A percentile compares a stretch with the other conserved stretches of the same genome.
phyloP scores from a whole-genome alignment of 306 rosid species.

The Delonix regia region DNA sequence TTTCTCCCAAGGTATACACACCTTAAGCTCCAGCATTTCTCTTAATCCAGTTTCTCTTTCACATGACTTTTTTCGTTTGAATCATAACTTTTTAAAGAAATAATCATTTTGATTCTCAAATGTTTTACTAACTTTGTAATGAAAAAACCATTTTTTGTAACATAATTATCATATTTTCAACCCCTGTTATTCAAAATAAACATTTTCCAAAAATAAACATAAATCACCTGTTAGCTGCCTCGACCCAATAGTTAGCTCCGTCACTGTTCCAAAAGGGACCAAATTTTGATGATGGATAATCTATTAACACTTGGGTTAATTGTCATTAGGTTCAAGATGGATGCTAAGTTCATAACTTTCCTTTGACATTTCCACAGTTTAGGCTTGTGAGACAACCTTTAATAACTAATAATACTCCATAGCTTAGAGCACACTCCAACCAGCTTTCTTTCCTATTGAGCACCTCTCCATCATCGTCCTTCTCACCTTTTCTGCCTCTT shows the following conservation, averaged over 20 bases:
- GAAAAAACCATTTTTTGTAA: not conserved
- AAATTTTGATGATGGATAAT: slow-evolving; percentile 20
- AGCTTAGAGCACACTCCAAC: slow-evolving; percentile 59
- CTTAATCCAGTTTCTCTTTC: not conserved
- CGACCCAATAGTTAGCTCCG: not conserved
- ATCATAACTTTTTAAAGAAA: not conserved
- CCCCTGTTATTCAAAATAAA: not conserved
- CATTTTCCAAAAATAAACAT: not conserved
- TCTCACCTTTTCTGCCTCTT: slow-evolving; percentile 71
- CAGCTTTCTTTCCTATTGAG: slow-evolving; percentile 60
- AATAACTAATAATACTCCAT: not conserved
- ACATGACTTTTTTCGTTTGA: not conserved
- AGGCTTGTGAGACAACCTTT: not conserved
- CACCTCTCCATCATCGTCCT: slow-evolving; percentile 58
- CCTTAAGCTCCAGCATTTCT: not conserved
- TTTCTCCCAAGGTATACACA: not conserved
- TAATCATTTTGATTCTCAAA: not conserved
- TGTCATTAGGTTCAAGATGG: not conserved
- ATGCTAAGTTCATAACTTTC: slow-evolving; percentile 4
- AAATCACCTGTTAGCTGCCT: slow-evolving; percentile 21
- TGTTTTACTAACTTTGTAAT: not conserved
- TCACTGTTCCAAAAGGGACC: not conserved
- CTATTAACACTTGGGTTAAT: not conserved
- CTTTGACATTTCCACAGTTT: slow-evolving; percentile 5
- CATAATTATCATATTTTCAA: not conserved